Evolutionary conservation across 345 rosid species (phyloP).

Genomic region (Linum usitatissimum): DNA sequence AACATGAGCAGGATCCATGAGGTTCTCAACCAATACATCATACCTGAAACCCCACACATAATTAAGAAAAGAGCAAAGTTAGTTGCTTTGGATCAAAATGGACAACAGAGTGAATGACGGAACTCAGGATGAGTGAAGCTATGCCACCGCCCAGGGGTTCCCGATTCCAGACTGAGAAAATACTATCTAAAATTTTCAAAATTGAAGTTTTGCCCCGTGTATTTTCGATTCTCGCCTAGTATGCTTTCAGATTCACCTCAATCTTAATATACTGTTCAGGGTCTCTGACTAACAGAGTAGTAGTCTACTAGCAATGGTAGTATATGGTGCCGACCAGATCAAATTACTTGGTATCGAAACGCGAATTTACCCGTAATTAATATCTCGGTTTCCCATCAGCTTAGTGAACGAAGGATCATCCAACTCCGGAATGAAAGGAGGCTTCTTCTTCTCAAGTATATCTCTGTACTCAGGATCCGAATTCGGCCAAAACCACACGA

Average conservation of each 20-base stretch:
- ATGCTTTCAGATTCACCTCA: no score
- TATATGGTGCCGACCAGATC: no score
- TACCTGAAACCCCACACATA: background rate
- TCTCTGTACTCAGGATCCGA: slow-evolving; percentile 3
- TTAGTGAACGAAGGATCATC: slow-evolving; percentile 9
- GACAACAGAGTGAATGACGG: background rate
- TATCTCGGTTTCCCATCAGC: slow-evolving; percentile 1
- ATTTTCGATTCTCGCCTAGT: no score
- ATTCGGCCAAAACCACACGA: slow-evolving; percentile 11
- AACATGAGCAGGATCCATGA: slow-evolving; percentile 7
- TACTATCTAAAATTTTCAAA: no score
- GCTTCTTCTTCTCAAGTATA: slow-evolving; percentile 1
- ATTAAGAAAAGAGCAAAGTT: background rate
- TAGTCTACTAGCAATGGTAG: no score
- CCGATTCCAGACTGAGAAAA: no score
- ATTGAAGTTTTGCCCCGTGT: no score
- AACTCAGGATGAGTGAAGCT: no score
- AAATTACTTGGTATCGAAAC: no score
- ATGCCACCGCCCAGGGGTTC: no score
- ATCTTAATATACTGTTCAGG: no score
- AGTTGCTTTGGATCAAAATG: background rate
- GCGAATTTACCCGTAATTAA: slow-evolving; percentile 1
- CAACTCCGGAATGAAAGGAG: slow-evolving; percentile 8
- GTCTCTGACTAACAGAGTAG: no score
- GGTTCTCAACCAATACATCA: slow-evolving; percentile 7